These are phyloP conservation scores for Diaporthe vexans DNA, from an alignment of 2,329 filamentous ascomycete genomes.

Conservation along the genomic window DNA sequence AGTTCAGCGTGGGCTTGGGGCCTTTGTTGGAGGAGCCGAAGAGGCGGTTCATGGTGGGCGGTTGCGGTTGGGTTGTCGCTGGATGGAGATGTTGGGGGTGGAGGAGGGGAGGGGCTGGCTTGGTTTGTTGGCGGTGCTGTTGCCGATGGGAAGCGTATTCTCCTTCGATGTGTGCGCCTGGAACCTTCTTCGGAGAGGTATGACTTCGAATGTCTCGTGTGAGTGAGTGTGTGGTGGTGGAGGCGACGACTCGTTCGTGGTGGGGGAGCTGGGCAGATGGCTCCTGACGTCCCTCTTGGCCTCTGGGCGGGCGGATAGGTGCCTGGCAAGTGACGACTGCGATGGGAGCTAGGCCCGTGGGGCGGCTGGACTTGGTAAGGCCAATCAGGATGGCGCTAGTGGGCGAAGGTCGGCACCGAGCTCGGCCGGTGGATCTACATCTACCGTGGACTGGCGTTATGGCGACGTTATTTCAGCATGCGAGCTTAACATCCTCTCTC, in stretches of 20 bases:
- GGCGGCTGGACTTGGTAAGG: neutral
- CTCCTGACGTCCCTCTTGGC: neutral
- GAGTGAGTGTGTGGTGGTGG: neutral
- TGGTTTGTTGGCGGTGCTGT: too few species aligned
- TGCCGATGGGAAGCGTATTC: neutral
- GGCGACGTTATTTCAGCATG: neutral
- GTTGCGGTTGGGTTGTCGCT: too few species aligned
- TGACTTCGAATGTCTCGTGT: neutral
- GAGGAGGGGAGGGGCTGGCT: too few species aligned
- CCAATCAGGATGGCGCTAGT: neutral
- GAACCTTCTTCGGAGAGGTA: neutral
- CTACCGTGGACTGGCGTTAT: neutral
- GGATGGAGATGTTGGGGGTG: neutral
- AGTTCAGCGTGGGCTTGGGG: constrained; percentile 89
- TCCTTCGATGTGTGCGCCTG: neutral
- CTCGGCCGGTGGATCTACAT: neutral
- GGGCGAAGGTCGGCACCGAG: neutral
- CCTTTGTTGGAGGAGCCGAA: constrained; percentile 90
- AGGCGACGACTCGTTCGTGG: neutral
- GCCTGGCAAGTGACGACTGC: constrained; percentile 27
- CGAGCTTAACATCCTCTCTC: neutral
- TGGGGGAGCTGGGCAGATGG: neutral
- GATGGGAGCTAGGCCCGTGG: neutral
- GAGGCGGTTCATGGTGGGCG: constrained; percentile 84
- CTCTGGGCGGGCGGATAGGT: neutral